These are phyloP conservation scores for Hydrangea macrophylla DNA, from an alignment of 148 eudicot genomes.

Conservation along the genomic window DNA sequence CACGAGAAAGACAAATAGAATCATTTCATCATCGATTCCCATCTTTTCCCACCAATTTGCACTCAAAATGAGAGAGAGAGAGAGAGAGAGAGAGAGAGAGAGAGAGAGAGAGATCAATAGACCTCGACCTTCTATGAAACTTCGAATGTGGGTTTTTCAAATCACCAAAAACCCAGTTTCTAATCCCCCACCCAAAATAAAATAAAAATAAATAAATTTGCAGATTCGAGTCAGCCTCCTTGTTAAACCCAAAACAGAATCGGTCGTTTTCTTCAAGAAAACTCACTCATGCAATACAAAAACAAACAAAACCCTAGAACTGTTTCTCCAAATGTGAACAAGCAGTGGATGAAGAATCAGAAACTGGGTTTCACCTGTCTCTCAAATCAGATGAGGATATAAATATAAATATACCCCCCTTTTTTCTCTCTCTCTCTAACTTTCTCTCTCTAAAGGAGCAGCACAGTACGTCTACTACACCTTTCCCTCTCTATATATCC, in stretches of 20 bases:
- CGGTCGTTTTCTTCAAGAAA: background rate
- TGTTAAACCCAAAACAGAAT: background rate
- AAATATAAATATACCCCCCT: too few species aligned
- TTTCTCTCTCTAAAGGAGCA: background rate
- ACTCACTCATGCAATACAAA: too few species aligned
- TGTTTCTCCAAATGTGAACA: background rate
- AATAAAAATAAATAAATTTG: background rate
- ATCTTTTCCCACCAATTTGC: background rate
- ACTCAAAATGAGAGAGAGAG: background rate
- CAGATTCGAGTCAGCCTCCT: constrained; percentile 11
- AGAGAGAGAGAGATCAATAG: too few species aligned
- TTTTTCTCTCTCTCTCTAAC: background rate
- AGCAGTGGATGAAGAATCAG: constrained; percentile 9
- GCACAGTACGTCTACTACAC: too few species aligned
- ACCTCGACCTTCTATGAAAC: too few species aligned
- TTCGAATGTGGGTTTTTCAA: background rate
- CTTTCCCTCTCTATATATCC: too few species aligned
- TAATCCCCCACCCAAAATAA: too few species aligned
- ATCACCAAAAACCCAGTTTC: background rate
- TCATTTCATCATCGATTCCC: constrained; percentile 12
- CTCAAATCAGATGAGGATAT: background rate
- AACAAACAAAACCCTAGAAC: constrained; percentile 2
- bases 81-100: background rate
- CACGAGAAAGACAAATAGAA: constrained; percentile 18
- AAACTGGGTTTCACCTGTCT: constrained; percentile 1